Percentiles rank a stretch among this genome's conserved stretches.
Conservation (phyloP, 1,284 basidiomycete species). For the Leccinum subrobustum region DNA sequence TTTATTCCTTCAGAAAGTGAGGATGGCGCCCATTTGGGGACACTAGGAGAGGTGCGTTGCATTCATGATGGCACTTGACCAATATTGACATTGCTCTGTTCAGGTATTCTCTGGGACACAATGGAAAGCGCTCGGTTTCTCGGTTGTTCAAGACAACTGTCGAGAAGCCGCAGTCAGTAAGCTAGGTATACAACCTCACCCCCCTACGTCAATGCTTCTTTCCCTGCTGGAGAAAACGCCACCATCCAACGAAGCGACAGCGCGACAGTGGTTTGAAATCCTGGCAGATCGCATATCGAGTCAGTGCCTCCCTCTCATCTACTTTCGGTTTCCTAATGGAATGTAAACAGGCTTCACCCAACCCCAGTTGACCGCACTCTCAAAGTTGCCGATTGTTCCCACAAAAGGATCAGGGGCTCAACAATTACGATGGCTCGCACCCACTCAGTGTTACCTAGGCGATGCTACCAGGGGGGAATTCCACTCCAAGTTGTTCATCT, state of each 20-base stretch:
- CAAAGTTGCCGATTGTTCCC: constrained; percentile 58
- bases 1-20: constrained; percentile 79
- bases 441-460: constrained; percentile 70
- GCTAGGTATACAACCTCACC: constrained; percentile 76
- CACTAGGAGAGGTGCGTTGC: constrained; percentile 61
- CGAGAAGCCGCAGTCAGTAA: constrained; percentile 63
- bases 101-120: constrained; percentile 75
- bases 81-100: background rate
- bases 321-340: background rate
- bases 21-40: constrained; percentile 54
- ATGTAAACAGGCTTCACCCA: constrained; percentile 23
- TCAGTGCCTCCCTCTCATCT: constrained; percentile 29
- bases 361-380: constrained; percentile 35
- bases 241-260: constrained; percentile 56
- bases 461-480: constrained; percentile 51
- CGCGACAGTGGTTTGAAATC: constrained; percentile 73
- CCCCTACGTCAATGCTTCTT: constrained; percentile 66
- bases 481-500: constrained; percentile 80
- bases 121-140: constrained; percentile 78
- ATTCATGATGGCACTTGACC: background rate
- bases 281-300: constrained; percentile 75
- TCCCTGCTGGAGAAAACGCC: constrained; percentile 61
- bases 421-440: constrained; percentile 49
- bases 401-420: constrained; percentile 31
- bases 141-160: constrained; percentile 57